Evolutionary conservation across 768 basidiomycete species (phyloP), one percentile per base, ranked within the genome.

Genomic region (Cystoderma amianthinum): DNA sequence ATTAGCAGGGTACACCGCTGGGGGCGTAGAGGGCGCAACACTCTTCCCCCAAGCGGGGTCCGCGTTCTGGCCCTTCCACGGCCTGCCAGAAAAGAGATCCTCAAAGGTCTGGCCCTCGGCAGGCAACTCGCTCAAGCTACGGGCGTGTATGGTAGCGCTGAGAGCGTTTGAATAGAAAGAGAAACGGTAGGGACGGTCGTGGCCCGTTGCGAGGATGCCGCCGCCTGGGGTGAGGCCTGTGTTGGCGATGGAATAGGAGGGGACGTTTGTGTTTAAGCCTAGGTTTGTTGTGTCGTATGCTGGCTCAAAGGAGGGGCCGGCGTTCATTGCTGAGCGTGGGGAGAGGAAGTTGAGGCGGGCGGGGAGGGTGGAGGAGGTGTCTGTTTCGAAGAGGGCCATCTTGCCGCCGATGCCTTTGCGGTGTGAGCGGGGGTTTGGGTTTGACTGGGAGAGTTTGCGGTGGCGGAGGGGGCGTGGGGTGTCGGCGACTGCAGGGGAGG

Each of bases 151-250:
- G 1, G 96, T 97, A 0, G 92, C 85, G 2, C 84, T 80, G 37
- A 96, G 68, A 3, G 85, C 75, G 53, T 96, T 98, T 13, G 91
- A 97, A 64, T 98, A 99, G 66, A 98, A 99, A 0, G 96, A 97
- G 65, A 98, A 99, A 34, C 96, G 78, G 56, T 97, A 98, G 6
- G 94, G 95, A 53, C 92, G 72, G 53, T 93, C 91, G 48, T 92
- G 84, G 0, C 74, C 79, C 3, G 71, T 67, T 38, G 69, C 63
- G 17, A 71, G 60, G 38, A 73, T 66, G 5, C 65, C 66, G 38
- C 48, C 62, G 16, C 41, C 41, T 5, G 32, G 9, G 7, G 48
- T 37, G 25, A 52, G 48, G 12, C 47, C 49, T 28, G 55, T 40
- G n/a, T 28, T 28, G 7, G 25, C 25, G 7, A 28, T 28, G 7